phyloP scores from a whole-genome alignment of 768 basidiomycete genomes.

The Tricholoma flavovirens region DNA sequence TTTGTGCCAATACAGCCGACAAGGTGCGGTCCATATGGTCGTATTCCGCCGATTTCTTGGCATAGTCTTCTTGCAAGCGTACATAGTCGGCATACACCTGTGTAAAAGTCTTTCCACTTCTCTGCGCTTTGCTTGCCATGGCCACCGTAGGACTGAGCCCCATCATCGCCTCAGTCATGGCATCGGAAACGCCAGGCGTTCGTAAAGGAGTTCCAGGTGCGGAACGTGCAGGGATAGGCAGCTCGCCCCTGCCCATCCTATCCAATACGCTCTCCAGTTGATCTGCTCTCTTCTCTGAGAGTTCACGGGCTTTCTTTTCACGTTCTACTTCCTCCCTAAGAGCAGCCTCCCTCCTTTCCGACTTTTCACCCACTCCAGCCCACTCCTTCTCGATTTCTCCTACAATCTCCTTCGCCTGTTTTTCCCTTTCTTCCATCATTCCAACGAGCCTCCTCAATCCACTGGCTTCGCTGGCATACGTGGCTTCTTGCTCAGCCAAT shows the following conservation, averaged over 20 bases:
- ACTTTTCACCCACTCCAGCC: constrained; percentile 64
- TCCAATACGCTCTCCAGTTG: constrained; percentile 72
- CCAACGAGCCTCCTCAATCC: constrained; percentile 69
- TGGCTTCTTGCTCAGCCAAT: constrained; percentile 80
- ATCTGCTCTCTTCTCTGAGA: constrained; percentile 64
- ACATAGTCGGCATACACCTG: constrained; percentile 92
- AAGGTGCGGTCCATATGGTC: constrained; percentile 81
- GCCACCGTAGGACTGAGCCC: constrained; percentile 84
- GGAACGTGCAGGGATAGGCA: constrained; percentile 49
- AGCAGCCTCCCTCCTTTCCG: constrained; percentile 59
- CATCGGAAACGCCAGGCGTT: constrained; percentile 33
- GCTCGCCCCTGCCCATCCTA: constrained; percentile 65
- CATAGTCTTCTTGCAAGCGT: constrained; percentile 75
- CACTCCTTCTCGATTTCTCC: constrained; percentile 80
- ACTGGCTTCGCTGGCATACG: constrained; percentile 72
- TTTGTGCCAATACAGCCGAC: constrained; percentile 75
- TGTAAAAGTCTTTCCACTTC: constrained; percentile 84
- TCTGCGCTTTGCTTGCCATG: constrained; percentile 77
- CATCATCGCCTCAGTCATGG: constrained; percentile 50
- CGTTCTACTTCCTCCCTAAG: constrained; percentile 67
- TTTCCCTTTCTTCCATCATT: constrained; percentile 85
- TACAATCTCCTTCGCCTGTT: constrained; percentile 77
- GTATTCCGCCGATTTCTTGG: constrained; percentile 74
- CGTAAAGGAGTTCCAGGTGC: constrained; percentile 45
- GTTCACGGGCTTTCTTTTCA: constrained; percentile 64